These are phyloP conservation scores for Coniochaeta pulveracea DNA, from an alignment of 2,329 filamentous ascomycete genomes.

Conservation along the genomic window DNA sequence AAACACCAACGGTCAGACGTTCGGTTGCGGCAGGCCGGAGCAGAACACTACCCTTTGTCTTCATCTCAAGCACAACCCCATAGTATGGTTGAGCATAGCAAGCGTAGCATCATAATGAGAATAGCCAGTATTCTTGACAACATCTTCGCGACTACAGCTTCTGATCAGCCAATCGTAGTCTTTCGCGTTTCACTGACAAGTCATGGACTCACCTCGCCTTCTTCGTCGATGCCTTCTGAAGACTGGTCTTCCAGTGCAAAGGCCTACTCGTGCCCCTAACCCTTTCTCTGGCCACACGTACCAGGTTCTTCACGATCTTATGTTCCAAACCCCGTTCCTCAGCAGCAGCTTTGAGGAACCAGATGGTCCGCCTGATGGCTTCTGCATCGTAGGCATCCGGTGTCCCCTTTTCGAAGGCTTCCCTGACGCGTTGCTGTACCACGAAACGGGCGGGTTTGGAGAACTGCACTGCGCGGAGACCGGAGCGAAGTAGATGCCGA, in stretches of 20 bases:
- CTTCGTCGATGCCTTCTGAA: slow-evolving; percentile 1
- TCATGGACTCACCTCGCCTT: slow-evolving; percentile 5
- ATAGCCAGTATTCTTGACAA: slow-evolving; percentile 26
- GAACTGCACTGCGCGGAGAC: slow-evolving; percentile 61
- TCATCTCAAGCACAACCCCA: slow-evolving; percentile 54
- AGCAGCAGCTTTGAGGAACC: slow-evolving; percentile 58
- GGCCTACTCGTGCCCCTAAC: no score
- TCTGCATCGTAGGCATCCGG: slow-evolving; percentile 31
- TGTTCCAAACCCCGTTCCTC: slow-evolving; percentile 58
- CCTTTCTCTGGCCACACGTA: slow-evolving; percentile 38
- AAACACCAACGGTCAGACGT: no score
- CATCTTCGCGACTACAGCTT: slow-evolving; percentile 4
- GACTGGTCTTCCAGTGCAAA: slow-evolving; percentile 16
- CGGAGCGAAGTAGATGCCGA: slow-evolving; percentile 54
- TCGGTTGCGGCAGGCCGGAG: no score
- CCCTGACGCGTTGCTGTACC: slow-evolving; percentile 46
- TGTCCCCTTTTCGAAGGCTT: slow-evolving; percentile 38
- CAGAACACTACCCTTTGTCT: no score
- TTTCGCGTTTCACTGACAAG: slow-evolving; percentile 8
- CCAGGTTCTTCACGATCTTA: slow-evolving; percentile 56
- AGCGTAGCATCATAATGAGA: slow-evolving; percentile 59
- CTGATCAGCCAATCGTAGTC: slow-evolving; percentile 6
- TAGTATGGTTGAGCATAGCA: slow-evolving; percentile 61
- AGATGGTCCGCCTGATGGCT: slow-evolving; percentile 52
- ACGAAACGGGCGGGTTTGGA: slow-evolving; percentile 56